A percentile compares a stretch with the other conserved stretches of the same genome.
These are phyloP conservation scores for Quercus agrifolia DNA, from an alignment of 306 rosid genomes.

Conservation along the genomic window DNA sequence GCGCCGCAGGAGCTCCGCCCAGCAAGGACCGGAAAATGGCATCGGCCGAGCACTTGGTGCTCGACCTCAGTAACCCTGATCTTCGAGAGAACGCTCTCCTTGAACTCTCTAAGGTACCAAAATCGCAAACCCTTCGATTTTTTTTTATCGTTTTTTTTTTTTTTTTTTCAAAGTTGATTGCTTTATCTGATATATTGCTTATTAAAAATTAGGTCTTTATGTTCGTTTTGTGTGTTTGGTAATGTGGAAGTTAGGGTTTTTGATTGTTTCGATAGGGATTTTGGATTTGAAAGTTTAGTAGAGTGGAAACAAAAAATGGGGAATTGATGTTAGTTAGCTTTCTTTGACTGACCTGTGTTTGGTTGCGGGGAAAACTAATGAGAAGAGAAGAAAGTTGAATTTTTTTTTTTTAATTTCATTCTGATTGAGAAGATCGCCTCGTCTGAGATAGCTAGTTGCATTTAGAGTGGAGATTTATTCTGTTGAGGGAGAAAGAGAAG, in stretches of 20 bases:
- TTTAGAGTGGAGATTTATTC: background rate
- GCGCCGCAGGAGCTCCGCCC: slow-evolving; percentile 25
- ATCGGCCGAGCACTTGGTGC: slow-evolving; percentile 53
- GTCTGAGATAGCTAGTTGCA: background rate
- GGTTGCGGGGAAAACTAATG: background rate
- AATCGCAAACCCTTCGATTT: background rate
- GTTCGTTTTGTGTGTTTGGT: background rate
- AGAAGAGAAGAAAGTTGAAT: background rate
- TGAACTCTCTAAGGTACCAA: slow-evolving; percentile 54
- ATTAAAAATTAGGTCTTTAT: background rate
- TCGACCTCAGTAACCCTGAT: slow-evolving; percentile 58
- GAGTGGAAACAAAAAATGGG: background rate
- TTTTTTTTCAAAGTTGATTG: no score
- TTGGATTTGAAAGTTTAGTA: background rate
- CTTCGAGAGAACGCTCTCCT: slow-evolving; percentile 59
- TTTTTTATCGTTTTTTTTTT: background rate
- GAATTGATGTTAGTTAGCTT: background rate
- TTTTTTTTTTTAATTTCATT: background rate
- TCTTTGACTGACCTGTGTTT: background rate
- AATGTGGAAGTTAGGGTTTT: background rate
- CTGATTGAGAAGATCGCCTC: background rate
- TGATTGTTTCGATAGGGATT: background rate
- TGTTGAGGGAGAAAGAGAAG: no score
- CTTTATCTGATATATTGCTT: background rate
- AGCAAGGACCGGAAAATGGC: slow-evolving; percentile 60